Conservation (phyloP, 1,139 yeast genomes). For the Scheffersomyces cryptocercus region DNA sequence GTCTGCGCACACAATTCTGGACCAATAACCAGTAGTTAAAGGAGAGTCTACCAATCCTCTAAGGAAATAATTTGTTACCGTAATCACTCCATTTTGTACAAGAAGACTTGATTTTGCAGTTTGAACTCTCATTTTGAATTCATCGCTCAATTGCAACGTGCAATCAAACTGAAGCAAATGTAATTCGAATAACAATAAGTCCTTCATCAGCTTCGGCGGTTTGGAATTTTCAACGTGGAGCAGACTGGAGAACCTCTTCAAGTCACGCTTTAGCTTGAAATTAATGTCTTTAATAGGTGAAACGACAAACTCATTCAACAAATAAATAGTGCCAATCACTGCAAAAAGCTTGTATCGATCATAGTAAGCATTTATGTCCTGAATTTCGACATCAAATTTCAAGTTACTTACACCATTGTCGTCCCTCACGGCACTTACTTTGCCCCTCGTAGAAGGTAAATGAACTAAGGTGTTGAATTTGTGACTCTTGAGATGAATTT, state of each 20-base stretch:
- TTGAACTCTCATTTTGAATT: conserved; percentile 52
- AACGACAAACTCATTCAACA: conserved; percentile 49
- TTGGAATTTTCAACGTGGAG: conserved; percentile 6
- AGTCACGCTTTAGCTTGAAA: conserved; percentile 25
- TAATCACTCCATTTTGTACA: conserved; percentile 18
- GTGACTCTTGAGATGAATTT: conserved; percentile 14
- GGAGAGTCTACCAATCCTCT: conserved; percentile 61
- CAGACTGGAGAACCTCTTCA: conserved; percentile 17
- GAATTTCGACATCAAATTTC: conserved; percentile 26
- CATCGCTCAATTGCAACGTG: conserved; percentile 40
- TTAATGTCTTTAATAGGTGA: conserved; percentile 32
- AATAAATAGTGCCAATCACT: conserved; percentile 53
- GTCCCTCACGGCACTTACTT: conserved; percentile 14
- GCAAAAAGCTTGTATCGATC: conserved; percentile 55
- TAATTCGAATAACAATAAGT: conserved; percentile 16
- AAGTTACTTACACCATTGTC: conserved; percentile 23
- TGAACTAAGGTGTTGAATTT: conserved; percentile 12
- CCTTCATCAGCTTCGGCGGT: conserved; percentile 5
- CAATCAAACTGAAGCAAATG: conserved; percentile 26
- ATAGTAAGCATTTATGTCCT: conserved; percentile 34
- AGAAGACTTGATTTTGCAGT: conserved; percentile 24
- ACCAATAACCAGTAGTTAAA: conserved; percentile 47
- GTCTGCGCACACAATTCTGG: conserved; percentile 49
- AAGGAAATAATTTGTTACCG: conserved; percentile 32
- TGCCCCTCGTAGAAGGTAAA: conserved; percentile 19